Evolutionary conservation across 306 rosid species (phyloP).

Genomic region (Hippophae tibetana): DNA sequence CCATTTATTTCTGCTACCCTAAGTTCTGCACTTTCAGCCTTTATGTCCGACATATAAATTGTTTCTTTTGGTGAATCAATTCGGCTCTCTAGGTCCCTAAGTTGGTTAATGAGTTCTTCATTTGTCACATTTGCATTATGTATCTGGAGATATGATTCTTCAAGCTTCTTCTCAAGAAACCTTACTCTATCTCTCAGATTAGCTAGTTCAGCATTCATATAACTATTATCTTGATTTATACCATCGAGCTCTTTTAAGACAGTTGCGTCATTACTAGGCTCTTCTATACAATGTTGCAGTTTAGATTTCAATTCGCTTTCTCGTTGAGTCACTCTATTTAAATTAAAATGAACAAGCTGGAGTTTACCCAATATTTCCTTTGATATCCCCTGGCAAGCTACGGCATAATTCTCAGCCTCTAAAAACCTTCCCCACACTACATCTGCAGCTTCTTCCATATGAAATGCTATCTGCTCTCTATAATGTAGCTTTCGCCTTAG

Average conservation of each 20-base stretch:
- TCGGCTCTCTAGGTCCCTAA: conserved; percentile 46
- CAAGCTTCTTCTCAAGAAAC: conserved; percentile 40
- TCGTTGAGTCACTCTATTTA: conserved; percentile 38
- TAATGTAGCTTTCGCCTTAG: conserved; percentile 63
- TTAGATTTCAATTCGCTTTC: conserved; percentile 54
- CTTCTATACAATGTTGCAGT: conserved; percentile 33
- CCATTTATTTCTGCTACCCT: conserved; percentile 71
- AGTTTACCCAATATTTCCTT: conserved; percentile 60
- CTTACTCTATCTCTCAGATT: conserved; percentile 52
- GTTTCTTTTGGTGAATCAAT: conserved; percentile 54
- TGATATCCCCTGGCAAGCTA: conserved; percentile 71
- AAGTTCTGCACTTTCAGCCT: conserved; percentile 66
- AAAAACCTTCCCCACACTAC: conserved; percentile 96
- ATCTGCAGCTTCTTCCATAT: conserved; percentile 81
- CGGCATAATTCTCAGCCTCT: conserved; percentile 86
- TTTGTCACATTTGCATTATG: conserved; percentile 32
- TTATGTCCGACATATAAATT: conserved; percentile 43
- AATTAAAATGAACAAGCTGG: conserved; percentile 59
- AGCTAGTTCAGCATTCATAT: conserved; percentile 37
- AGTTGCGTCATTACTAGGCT: conserved; percentile 42
- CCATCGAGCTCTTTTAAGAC: conserved; percentile 39
- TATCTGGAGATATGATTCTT: conserved; percentile 34
- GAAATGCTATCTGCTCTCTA: conserved; percentile 62
- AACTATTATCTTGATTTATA: conserved; percentile 24
- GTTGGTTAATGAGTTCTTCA: conserved; percentile 42